Evolutionary conservation across 1,139 yeast species (phyloP), one percentile per base, ranked within the genome.

Genomic region (Sugiyamaella grinbergsii): DNA sequence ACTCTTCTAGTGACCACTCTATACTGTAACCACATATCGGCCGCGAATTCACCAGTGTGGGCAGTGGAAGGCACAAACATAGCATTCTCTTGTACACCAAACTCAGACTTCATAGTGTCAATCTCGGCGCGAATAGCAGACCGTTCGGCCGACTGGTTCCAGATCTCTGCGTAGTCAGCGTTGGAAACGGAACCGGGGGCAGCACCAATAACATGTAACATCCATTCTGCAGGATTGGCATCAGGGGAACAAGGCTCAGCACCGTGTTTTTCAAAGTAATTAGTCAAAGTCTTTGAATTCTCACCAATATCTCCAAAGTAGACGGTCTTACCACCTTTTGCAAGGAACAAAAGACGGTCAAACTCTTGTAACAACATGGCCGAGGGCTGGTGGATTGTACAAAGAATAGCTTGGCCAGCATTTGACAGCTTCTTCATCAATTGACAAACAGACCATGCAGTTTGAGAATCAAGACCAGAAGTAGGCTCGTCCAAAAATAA

Each of bases 401-500:
- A 85, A 64, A 85, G 71, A 62, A 86, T 82, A 38, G 95, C 91
- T 69, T 86, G 95, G 22, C 95, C 95, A 58, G 82, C 82, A 65
- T 80, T 75, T 18, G 93, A 85, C 51, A 86, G 75, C 65, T 82
- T 83, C 68, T 88, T 78, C 79, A 86, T 79, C 67, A 87, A 74
- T 64, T 82, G 81, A 67, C 88, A 82, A 62, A 85, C 81, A 19
- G 93, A 81, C 95, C 95, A 86, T 6, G 96, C 95, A 51, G 95
- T 85, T 70, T 88, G 95, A 20, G 96, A 87, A 66, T 89, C 96
- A 59, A 89, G 75, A 64, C 96, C 96, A 5, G 96, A 88, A 19
- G 96, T 89, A 7, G 96, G 96, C 67, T 89, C 96, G 71, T 89
- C 96, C 63, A 89, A 76, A 70, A 89, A 89, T 51, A 89, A 73